phyloP scores from a whole-genome alignment of 805 yeast genomes.

The Myxozyma lipomycoides region DNA sequence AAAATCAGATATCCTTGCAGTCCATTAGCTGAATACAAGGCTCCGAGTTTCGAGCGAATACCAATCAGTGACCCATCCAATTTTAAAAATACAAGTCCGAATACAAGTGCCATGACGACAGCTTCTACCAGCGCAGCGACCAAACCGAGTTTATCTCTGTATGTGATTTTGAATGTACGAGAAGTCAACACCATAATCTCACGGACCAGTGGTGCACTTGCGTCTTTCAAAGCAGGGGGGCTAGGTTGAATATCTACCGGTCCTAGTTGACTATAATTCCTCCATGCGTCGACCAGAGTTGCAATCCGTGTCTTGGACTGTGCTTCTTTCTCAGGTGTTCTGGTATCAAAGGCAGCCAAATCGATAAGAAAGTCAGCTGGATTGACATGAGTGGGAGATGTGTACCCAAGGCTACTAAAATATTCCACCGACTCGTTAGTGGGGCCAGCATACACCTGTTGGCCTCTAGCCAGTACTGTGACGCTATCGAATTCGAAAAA shows the following conservation, averaged over 20 bases:
- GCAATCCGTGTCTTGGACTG: constrained; percentile 39
- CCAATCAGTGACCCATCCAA: constrained; percentile 36
- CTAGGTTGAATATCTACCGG: not conserved
- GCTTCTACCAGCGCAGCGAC: constrained; percentile 46
- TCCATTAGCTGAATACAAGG: constrained; percentile 51
- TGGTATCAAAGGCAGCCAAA: constrained; percentile 52
- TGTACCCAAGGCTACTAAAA: constrained; percentile 48
- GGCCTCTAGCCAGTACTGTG: constrained; percentile 63
- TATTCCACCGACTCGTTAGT: constrained; percentile 44
- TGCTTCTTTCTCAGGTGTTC: constrained; percentile 41
- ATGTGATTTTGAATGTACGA: constrained; percentile 46
- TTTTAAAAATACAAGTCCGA: constrained; percentile 73
- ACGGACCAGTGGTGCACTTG: constrained; percentile 35
- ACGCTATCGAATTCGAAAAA: constrained; percentile 63
- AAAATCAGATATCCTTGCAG: constrained; percentile 54
- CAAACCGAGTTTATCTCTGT: constrained; percentile 51
- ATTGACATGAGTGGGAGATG: constrained; percentile 47
- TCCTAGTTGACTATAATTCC: constrained; percentile 2
- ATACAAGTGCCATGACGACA: constrained; percentile 51
- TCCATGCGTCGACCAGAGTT: constrained; percentile 42
- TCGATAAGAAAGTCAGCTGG: constrained; percentile 63
- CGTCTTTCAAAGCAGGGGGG: too few species aligned
- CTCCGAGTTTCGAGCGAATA: constrained; percentile 49
- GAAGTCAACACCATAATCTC: constrained; percentile 45
- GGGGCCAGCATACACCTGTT: constrained; percentile 47